phyloP scores from a whole-genome alignment of 768 basidiomycete genomes.

The Hygrocybe punicea region DNA sequence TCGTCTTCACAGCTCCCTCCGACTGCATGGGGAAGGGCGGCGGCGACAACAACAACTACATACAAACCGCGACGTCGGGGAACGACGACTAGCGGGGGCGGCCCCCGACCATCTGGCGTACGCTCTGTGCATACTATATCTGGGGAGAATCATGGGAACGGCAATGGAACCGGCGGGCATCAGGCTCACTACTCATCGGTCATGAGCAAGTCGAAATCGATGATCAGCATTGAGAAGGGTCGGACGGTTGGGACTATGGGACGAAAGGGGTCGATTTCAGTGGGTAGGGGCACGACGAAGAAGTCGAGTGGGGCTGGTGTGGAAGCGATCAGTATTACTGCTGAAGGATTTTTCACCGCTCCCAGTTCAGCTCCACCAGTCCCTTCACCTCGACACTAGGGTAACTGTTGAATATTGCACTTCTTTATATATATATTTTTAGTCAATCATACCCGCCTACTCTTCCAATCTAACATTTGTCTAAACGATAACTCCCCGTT shows the following conservation, averaged over 20 bases:
- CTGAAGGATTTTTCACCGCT: conserved; percentile 71
- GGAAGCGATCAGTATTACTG: conserved; percentile 71
- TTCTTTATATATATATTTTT: neutral
- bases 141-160: conserved; percentile 7
- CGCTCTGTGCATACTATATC: conserved; percentile 38
- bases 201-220: conserved; percentile 49
- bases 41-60: conserved; percentile 20
- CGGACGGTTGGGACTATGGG: conserved; percentile 30
- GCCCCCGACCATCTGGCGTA: conserved; percentile 15
- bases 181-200: conserved; percentile 18
- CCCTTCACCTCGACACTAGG: conserved; percentile 19
- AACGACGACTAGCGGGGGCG: too few relatives aligned
- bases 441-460: conserved; percentile 15
- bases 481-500: conserved; percentile 86
- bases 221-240: conserved; percentile 63
- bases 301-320: conserved; percentile 72
- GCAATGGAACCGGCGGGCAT: conserved; percentile 20
- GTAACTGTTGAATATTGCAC: too few relatives aligned
- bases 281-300: conserved; percentile 58
- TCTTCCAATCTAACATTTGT: conserved; percentile 60
- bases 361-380: conserved; percentile 41
- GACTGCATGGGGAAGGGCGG: conserved; percentile 34
- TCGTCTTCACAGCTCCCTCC: conserved; percentile 26
- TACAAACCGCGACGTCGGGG: conserved; percentile 44
- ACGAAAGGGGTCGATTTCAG: conserved; percentile 57